A percentile compares a stretch with the other conserved stretches of the same genome.
Evolutionary conservation across 495 filamentous ascomycete species (phyloP).

Genomic region (Neurospora sp.): DNA sequence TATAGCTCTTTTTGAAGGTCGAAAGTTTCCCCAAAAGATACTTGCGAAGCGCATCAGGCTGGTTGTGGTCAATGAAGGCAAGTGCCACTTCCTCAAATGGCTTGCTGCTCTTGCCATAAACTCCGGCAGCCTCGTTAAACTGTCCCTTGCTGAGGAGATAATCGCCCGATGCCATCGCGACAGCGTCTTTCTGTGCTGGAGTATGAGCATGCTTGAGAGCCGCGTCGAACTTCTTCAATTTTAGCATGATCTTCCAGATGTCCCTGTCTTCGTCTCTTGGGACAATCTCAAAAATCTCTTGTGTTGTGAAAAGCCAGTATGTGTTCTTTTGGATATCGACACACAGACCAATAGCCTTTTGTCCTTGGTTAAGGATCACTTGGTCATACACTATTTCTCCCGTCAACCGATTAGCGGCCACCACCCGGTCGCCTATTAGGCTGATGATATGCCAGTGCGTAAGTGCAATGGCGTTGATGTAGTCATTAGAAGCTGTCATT

Average conservation of each 20-base stretch:
- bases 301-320: slow-evolving; percentile 86
- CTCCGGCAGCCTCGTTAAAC: slow-evolving; percentile 72
- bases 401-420: slow-evolving; percentile 78
- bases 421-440: slow-evolving; percentile 68
- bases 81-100: slow-evolving; percentile 92
- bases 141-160: slow-evolving; percentile 68
- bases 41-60: slow-evolving; percentile 84
- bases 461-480: slow-evolving; percentile 68
- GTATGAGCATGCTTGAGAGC: slow-evolving; percentile 71
- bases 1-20: slow-evolving; percentile 67
- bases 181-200: slow-evolving; percentile 70
- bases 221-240: slow-evolving; percentile 74
- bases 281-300: slow-evolving; percentile 88
- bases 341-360: slow-evolving; percentile 67
- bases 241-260: slow-evolving; percentile 85
- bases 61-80: slow-evolving; percentile 76
- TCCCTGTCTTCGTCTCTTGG: slow-evolving; percentile 84
- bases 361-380: slow-evolving; percentile 68
- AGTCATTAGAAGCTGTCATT: slow-evolving; percentile 50
- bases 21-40: slow-evolving; percentile 80
- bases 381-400: slow-evolving; percentile 80
- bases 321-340: slow-evolving; percentile 89
- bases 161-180: slow-evolving; percentile 84
- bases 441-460: slow-evolving; percentile 91
- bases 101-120: slow-evolving; percentile 93